phyloP scores from a whole-genome alignment of 2,329 filamentous ascomycete genomes.

The Pyrenophora teres region DNA sequence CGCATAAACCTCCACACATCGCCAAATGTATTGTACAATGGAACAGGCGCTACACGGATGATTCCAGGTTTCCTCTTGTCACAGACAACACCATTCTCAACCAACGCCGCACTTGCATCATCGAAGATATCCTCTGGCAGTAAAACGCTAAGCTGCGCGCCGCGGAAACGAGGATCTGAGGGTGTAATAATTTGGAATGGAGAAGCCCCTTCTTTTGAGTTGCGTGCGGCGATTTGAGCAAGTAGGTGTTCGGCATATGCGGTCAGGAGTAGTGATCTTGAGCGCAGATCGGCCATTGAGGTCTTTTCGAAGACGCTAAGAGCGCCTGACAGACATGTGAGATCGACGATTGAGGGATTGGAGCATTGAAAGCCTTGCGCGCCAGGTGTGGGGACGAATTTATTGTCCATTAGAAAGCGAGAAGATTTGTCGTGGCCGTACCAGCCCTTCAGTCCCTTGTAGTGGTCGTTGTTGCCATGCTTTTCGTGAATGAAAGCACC shows the following conservation, averaged over 20 bases:
- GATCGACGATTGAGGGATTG: constrained; percentile 80
- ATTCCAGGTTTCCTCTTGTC: constrained; percentile 87
- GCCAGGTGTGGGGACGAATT: constrained; percentile 75
- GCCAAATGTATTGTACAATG: constrained; percentile 78
- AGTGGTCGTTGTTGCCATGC: constrained; percentile 67
- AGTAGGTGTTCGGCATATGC: constrained; percentile 59
- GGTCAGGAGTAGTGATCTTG: constrained; percentile 74
- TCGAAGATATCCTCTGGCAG: constrained; percentile 72
- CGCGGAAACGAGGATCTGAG: constrained; percentile 66
- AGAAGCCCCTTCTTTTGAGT: constrained; percentile 23
- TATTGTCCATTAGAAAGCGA: constrained; percentile 82
- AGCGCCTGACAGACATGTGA: constrained; percentile 74
- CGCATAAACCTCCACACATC: constrained; percentile 61
- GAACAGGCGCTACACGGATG: constrained; percentile 80
- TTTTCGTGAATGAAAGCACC: constrained; percentile 78
- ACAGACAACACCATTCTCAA: constrained; percentile 71
- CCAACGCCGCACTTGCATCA: constrained; percentile 65
- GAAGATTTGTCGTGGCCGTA: constrained; percentile 80
- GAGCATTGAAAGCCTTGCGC: constrained; percentile 81
- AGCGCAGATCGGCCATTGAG: constrained; percentile 67
- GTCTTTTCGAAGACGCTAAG: constrained; percentile 76
- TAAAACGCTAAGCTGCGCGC: constrained; percentile 79
- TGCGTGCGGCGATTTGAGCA: constrained; percentile 25
- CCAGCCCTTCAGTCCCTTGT: constrained; percentile 77
- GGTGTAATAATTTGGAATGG: constrained; percentile 68